Percentiles rank a stretch among this genome's conserved stretches.
Evolutionary conservation across 2,329 filamentous ascomycete species (phyloP).

Genomic region (Epichloe sibirici): DNA sequence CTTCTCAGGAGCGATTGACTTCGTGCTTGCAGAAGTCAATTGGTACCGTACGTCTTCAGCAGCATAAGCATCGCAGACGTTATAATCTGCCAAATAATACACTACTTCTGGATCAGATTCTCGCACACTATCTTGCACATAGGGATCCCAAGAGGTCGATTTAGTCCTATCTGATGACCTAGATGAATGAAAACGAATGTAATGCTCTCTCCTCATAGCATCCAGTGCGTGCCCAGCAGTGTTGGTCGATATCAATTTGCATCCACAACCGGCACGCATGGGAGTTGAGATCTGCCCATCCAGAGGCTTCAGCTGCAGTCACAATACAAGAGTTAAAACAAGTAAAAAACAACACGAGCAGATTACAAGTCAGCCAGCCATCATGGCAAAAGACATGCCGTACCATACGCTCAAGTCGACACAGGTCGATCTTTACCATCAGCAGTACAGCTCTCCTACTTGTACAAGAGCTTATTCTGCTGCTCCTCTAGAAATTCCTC

Average conservation of each 20-base stretch:
- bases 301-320: not conserved
- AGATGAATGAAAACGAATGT: constrained; percentile 3
- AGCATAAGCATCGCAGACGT: not conserved
- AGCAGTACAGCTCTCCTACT: constrained; percentile 17
- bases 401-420: not conserved
- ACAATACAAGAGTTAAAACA: not conserved
- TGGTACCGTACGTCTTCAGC: not conserved
- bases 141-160: constrained; percentile 1
- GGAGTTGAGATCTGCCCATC: not conserved
- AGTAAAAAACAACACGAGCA: not conserved
- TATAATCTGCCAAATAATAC: not conserved
- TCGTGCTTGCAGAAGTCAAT: not conserved
- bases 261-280: not conserved
- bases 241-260: not conserved
- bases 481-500: constrained; percentile 61
- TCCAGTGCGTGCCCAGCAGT: not conserved
- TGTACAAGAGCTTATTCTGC: constrained; percentile 27
- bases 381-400: constrained; percentile 8
- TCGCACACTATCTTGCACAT: not conserved
- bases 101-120: not conserved
- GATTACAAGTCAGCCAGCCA: constrained; percentile 1
- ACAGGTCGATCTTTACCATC: not conserved
- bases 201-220: not conserved
- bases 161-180: constrained; percentile 8
- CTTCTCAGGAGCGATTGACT: not conserved